phyloP scores from a whole-genome alignment of 352 stramenopile genomes.

The Globisporangium apiculatum region DNA sequence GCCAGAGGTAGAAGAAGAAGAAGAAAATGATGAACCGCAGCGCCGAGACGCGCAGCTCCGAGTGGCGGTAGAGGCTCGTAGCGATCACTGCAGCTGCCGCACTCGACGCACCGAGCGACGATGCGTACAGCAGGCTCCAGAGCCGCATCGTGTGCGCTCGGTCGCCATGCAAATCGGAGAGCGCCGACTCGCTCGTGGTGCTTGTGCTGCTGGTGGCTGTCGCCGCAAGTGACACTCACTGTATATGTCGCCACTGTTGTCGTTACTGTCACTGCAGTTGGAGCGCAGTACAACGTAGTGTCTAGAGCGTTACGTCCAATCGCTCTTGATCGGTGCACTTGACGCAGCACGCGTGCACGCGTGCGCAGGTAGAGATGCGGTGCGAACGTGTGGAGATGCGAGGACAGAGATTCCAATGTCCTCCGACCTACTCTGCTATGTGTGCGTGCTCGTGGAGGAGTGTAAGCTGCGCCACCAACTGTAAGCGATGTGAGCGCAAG shows the following conservation, averaged over 20 bases:
- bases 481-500: too few relatives aligned
- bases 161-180: background rate
- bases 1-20: slow-evolving; percentile 55
- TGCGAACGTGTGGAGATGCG: too few relatives aligned
- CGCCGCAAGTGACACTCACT: background rate
- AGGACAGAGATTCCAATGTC: too few relatives aligned
- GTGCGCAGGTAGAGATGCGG: too few relatives aligned
- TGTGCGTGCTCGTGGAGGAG: too few relatives aligned
- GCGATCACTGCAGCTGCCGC: slow-evolving; percentile 31
- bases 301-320: too few relatives aligned
- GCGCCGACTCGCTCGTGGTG: background rate
- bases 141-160: slow-evolving; percentile 12
- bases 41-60: slow-evolving; percentile 30
- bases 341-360: too few relatives aligned
- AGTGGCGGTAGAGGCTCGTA: slow-evolving; percentile 25
- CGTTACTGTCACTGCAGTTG: background rate
- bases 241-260: background rate
- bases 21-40: slow-evolving; percentile 46
- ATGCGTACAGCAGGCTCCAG: slow-evolving; percentile 41
- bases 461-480: too few relatives aligned
- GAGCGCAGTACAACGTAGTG: too few relatives aligned
- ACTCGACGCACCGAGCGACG: slow-evolving; percentile 30
- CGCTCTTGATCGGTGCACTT: too few relatives aligned
- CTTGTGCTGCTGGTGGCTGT: background rate
- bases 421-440: too few relatives aligned